phyloP scores from a whole-genome alignment of 139 green algal genomes.

The Picochlorum costavermella region DNA sequence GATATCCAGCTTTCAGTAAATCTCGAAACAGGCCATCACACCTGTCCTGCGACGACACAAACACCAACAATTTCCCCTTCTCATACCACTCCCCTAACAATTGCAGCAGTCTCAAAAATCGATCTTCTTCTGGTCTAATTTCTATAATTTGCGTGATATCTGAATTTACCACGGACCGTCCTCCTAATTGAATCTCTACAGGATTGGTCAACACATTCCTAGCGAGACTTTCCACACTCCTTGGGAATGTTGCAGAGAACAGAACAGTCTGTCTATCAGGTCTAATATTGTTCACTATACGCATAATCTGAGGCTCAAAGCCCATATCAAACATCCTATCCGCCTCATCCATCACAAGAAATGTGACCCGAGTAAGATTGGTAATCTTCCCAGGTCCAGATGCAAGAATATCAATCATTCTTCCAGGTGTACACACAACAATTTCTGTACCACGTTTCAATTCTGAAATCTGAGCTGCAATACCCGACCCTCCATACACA shows the following conservation, averaged over 20 bases:
- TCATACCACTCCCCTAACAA: slow-evolving; percentile 84
- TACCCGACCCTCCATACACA: slow-evolving; percentile 86
- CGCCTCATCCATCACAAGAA: slow-evolving; percentile 96
- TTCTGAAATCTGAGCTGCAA: slow-evolving; percentile 87
- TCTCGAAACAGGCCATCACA: slow-evolving; percentile 90
- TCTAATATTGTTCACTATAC: slow-evolving; percentile 74
- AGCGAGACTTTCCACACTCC: slow-evolving; percentile 70
- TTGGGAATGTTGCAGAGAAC: slow-evolving; percentile 95
- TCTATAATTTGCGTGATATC: slow-evolving; percentile 95
- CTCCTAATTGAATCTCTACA: slow-evolving; percentile 84
- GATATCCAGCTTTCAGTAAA: slow-evolving; percentile 77
- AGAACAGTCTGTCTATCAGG: slow-evolving; percentile 95
- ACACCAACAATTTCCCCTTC: slow-evolving; percentile 77
- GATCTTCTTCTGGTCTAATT: slow-evolving; percentile 71
- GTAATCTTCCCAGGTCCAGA: slow-evolving; percentile 85
- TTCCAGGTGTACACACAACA: slow-evolving; percentile 90
- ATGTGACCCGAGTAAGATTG: slow-evolving; percentile 91
- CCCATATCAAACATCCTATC: slow-evolving; percentile 99
- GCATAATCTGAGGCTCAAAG: slow-evolving; percentile 79
- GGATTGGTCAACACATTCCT: slow-evolving; percentile 56
- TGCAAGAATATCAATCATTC: slow-evolving; percentile 97
- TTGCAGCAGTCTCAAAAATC: slow-evolving; percentile 93
- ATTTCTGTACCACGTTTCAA: slow-evolving; percentile 85
- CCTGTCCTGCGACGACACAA: slow-evolving; percentile 83
- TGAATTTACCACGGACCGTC: slow-evolving; percentile 77